These are phyloP conservation scores for Stagonosporopsis chrysanthemi DNA, from an alignment of 2,329 filamentous ascomycete species.

Conservation along the genomic window DNA sequence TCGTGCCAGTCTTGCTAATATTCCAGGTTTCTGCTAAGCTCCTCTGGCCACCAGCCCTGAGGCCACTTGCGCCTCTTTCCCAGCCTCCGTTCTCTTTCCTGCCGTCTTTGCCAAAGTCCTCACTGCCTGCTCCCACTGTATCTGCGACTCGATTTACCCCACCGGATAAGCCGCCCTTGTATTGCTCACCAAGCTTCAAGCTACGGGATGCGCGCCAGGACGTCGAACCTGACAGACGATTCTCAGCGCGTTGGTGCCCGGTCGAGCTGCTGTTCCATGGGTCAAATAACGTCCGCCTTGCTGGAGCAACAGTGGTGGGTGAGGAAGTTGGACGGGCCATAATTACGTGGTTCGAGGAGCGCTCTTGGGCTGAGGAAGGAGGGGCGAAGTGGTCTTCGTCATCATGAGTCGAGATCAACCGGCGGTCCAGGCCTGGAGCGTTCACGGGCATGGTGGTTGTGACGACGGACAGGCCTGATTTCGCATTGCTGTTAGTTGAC, in stretches of 20 bases:
- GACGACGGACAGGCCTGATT: slow-evolving; percentile 1
- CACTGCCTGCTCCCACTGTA: slow-evolving; percentile 69
- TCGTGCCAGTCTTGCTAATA: slow-evolving; percentile 28
- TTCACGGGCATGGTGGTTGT: slow-evolving; percentile 20
- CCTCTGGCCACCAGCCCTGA: slow-evolving; percentile 57
- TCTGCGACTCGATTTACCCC: slow-evolving; percentile 67
- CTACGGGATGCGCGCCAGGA: slow-evolving; percentile 76
- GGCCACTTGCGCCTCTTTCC: slow-evolving; percentile 56
- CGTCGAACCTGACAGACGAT: slow-evolving; percentile 65
- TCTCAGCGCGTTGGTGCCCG: slow-evolving; percentile 81
- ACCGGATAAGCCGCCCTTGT: slow-evolving; percentile 64
- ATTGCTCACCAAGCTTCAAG: slow-evolving; percentile 74
- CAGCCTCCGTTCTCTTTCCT: slow-evolving; percentile 62
- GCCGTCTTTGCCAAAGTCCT: slow-evolving; percentile 60
- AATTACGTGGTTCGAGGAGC: slow-evolving; percentile 12
- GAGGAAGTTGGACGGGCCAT: slow-evolving; percentile 6
- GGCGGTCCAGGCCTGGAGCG: slow-evolving; percentile 11
- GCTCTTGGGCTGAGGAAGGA: slow-evolving; percentile 22
- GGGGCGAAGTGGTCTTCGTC: slow-evolving; percentile 25
- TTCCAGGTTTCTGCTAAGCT: slow-evolving; percentile 41
- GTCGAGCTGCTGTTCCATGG: slow-evolving; percentile 77
- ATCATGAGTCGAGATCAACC: slow-evolving; percentile 19
- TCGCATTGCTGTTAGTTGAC: slow-evolving; percentile 23
- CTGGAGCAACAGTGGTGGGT: slow-evolving; percentile 12
- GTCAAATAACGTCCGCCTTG: slow-evolving; percentile 59